Evolutionary conservation across 495 filamentous ascomycete genomes (phyloP), one percentile per base, ranked within the genome.

Genomic region (Aspergillus kassunensis): DNA sequence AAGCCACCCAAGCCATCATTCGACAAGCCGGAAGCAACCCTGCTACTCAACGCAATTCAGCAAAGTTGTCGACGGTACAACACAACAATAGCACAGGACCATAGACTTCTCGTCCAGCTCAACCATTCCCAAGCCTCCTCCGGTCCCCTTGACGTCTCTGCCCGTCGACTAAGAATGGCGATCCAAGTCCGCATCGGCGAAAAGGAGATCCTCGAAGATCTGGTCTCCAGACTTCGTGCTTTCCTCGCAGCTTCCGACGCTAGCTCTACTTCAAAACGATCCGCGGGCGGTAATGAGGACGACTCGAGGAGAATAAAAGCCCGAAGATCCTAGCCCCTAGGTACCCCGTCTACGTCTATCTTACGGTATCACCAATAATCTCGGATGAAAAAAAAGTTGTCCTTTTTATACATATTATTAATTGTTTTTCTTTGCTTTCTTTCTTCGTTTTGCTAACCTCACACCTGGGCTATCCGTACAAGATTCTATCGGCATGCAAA

Each of bases 131-230:
- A 60, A 27, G 49, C 61, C 6, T 41, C 59, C 2, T 49, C 54
- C n/a, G 49, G 33, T 23, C 40, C 60, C 8, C 47, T 65, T 31
- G 63, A 68, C 16, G 61, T 37, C 30, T 62, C 60, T 6, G 15
- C 55, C 12, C 64, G 68, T 5, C 70, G 86, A 43, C 70, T 57
- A 33, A 76, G 64, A 36, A 90, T 90, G 84, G 90, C 91, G 0
- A 58, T 89, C 3, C 72, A 87, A 54, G 87, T 96, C 30, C 80
- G 91, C 40, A 67, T 83, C 30, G 91, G 91, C 8, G 91, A 96
- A 68, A 95, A 95, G 62, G 71, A 78, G 48, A 72, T 95, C n/a
- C 83, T 64, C 63, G 75, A 71, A 71, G 71, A 61, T 76, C 72
- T 70, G 13, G 54, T 55, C 23, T 64, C 65, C 30, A 63, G 69